phyloP scores from a whole-genome alignment of 148 eudicot species.

The Vaccinium corymbosum region DNA sequence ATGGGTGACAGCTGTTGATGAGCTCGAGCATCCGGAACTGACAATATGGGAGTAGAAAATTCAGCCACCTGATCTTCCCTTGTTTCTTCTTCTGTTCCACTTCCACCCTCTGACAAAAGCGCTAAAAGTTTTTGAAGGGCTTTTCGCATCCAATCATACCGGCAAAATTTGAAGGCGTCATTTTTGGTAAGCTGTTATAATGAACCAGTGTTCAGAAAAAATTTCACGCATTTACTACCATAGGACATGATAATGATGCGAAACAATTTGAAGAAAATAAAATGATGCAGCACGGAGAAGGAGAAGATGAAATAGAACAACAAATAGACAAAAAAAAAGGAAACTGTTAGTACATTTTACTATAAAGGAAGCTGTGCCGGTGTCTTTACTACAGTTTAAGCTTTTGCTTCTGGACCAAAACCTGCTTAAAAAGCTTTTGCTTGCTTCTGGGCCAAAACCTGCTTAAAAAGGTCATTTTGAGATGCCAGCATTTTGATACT shows the following conservation, averaged over 20 bases:
- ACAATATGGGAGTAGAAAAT: neutral
- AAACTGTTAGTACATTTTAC: too few species aligned
- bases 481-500: too few species aligned
- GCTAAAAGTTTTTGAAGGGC: conserved; percentile 16
- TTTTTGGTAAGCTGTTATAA: conserved; percentile 23
- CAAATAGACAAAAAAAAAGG: neutral
- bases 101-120: conserved; percentile 3
- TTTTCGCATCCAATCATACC: conserved; percentile 28
- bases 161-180: conserved; percentile 24
- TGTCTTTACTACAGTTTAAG: too few species aligned
- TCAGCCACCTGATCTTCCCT: conserved; percentile 5
- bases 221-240: neutral
- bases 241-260: neutral
- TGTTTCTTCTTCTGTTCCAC: neutral
- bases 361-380: too few species aligned
- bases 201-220: neutral
- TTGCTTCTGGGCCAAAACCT: too few species aligned
- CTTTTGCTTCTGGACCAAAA: too few species aligned
- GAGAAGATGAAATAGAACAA: neutral
- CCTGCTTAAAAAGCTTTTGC: too few species aligned
- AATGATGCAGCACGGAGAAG: neutral
- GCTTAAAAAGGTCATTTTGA: too few species aligned
- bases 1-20: conserved; percentile 7
- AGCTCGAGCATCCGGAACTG: conserved; percentile 8
- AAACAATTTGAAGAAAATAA: neutral